A percentile compares a stretch with the other conserved stretches of the same genome.
phyloP scores from a whole-genome alignment of 768 basidiomycete genomes.

The Lactarius psammicola region DNA sequence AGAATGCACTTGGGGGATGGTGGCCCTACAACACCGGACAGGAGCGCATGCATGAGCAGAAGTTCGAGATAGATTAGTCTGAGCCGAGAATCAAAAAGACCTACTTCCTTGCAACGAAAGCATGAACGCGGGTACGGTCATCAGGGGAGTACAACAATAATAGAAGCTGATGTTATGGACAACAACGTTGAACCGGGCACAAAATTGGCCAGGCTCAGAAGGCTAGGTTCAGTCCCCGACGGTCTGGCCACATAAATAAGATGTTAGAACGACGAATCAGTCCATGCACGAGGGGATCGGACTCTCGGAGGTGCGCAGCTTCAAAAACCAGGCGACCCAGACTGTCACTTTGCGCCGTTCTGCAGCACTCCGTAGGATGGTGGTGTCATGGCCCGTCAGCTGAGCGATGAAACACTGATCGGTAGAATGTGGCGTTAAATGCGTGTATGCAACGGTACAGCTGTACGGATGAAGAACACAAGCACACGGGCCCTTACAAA shows the following conservation, averaged over 20 bases:
- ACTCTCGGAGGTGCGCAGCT: background rate
- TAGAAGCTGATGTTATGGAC: background rate
- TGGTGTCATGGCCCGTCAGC: background rate
- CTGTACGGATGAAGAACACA: background rate
- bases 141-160: background rate
- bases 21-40: background rate
- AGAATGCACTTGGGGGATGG: background rate
- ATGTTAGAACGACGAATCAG: background rate
- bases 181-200: background rate
- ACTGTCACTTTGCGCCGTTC: background rate
- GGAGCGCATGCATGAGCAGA: background rate
- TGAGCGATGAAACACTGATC: constrained; percentile 14
- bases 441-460: background rate
- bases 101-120: background rate
- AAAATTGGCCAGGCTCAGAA: background rate
- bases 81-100: background rate
- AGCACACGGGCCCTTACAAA: background rate
- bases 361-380: background rate
- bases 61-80: background rate
- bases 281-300: background rate
- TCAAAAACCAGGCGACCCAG: background rate
- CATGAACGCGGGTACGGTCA: background rate
- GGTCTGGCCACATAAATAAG: background rate
- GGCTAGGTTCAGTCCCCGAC: background rate
- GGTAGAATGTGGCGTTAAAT: constrained; percentile 2